Conservation (phyloP, 2,329 filamentous ascomycete genomes). For the Pezicula carpinea region DNA sequence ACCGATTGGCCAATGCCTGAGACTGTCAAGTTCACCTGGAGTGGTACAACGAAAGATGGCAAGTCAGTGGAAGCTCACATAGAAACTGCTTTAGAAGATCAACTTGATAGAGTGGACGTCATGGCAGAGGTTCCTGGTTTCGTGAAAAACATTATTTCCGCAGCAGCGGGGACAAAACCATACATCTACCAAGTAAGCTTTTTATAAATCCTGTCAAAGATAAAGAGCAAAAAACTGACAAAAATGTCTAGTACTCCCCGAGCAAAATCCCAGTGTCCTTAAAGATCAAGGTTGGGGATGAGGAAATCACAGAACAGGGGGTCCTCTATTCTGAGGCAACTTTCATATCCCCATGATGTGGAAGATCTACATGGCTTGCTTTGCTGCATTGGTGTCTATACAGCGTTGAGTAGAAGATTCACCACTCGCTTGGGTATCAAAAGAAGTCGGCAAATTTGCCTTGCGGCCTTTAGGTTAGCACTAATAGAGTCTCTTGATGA, state of each 20-base stretch:
- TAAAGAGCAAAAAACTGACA: slow-evolving; percentile 22
- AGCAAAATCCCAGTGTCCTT: slow-evolving; percentile 59
- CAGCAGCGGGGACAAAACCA: slow-evolving; percentile 85
- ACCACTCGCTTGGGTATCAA: slow-evolving; percentile 21
- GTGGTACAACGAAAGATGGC: slow-evolving; percentile 70
- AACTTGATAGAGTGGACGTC: slow-evolving; percentile 82
- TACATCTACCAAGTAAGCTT: slow-evolving; percentile 88
- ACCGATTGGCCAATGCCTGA: slow-evolving; percentile 89
- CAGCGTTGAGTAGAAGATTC: slow-evolving; percentile 23
- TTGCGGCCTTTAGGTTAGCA: slow-evolving; percentile 1
- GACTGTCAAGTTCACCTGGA: slow-evolving; percentile 71
- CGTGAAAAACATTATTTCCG: slow-evolving; percentile 88
- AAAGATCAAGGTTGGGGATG: slow-evolving; percentile 80
- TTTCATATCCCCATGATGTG: slow-evolving; percentile 77
- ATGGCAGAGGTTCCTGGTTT: slow-evolving; percentile 96
- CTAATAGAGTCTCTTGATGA: slow-evolving; percentile 5
- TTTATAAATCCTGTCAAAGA: not conserved
- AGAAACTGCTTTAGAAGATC: slow-evolving; percentile 62
- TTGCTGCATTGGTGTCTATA: slow-evolving; percentile 10
- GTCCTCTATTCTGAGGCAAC: slow-evolving; percentile 83
- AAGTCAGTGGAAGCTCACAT: slow-evolving; percentile 66
- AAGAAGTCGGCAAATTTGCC: not conserved
- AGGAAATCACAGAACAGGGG: slow-evolving; percentile 74
- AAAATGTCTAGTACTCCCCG: slow-evolving; percentile 59
- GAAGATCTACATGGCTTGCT: slow-evolving; percentile 7